These are phyloP conservation scores for Mortierella hygrophila DNA, from an alignment of 192 early-diverging fungal genomes.

Conservation along the genomic window DNA sequence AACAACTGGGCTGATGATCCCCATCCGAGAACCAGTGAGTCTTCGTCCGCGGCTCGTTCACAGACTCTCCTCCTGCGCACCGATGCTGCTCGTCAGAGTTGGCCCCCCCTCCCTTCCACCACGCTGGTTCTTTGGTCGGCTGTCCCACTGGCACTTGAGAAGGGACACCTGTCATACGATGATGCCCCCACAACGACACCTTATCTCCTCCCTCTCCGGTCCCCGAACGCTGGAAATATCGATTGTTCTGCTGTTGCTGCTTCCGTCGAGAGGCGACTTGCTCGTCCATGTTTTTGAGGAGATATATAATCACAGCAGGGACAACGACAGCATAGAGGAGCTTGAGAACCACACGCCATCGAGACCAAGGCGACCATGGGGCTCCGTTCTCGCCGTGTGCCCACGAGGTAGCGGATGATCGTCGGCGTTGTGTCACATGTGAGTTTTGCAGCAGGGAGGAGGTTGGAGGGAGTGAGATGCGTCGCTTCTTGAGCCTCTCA, in stretches of 20 bases:
- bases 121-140: neutral
- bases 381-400: neutral
- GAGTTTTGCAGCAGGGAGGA: neutral
- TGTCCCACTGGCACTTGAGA: neutral
- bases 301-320: conserved; percentile 28
- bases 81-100: neutral
- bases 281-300: conserved; percentile 3
- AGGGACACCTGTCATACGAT: neutral
- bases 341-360: conserved; percentile 32
- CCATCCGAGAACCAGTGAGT: neutral
- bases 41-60: neutral
- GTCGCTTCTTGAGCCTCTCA: neutral
- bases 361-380: conserved; percentile 40
- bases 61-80: neutral
- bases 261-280: neutral
- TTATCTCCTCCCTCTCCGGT: too few relatives aligned
- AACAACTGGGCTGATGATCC: neutral
- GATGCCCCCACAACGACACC: too few relatives aligned
- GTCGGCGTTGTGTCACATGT: neutral
- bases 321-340: conserved; percentile 35
- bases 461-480: neutral
- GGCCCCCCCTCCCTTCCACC: neutral
- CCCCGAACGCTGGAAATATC: too few relatives aligned
- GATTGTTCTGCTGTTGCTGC: neutral
- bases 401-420: neutral